Base-by-base conservation (phyloP, 148 eudicot species). In the Arbutus unedo region DNA sequence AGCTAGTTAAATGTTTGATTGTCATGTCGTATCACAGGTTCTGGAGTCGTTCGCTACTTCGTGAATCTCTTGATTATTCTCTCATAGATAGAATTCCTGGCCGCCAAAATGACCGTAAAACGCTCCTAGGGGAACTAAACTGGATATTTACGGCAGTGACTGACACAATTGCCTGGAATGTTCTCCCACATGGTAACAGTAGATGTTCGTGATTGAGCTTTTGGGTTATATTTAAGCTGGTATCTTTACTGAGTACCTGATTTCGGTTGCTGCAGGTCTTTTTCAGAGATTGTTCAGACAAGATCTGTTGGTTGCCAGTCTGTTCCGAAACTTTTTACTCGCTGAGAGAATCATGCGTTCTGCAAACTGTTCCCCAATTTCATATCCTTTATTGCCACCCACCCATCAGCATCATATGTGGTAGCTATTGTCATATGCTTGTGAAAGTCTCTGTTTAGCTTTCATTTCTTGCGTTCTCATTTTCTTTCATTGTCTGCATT, bases 371-470 rank as follows among this genome's bases (percentile, higher is more conserved):
- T 93, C 99, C 64, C 99, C 99, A 19, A 85, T 96, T 57, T 94
- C 99, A 59, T 85, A 88, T 87, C 99, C 99, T 44, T 89, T 90
- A 90, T 88, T 96, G 89, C 99, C 98, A 25, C 91, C 98, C 9
- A 94, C 99, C 50, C 99, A 94, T 89, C 98, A 94, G 85, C 99
- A 96, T 89, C 99, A 94, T 87, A 96, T 96, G 98, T 96, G 99
- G 99, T 96, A 85, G 81, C 45, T 83, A 80, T 49, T 75, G 19
- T 75, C 10, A 73, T 54, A 51, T 70, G 68, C 68, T 71, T 31
- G 49, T 76, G 68, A 25, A 81, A 23, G n/a, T 41, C 15, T 54
- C 8, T 57, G 23, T 25, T 54, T 7, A 19, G 48, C 81, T 45
- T 74, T 82, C 23, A 14, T 76, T 64, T 80, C 78, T 23, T 45